Evolutionary conservation across 31 red algal genomes (phyloP).

Genomic region (Porphyra umbilicalis): DNA sequence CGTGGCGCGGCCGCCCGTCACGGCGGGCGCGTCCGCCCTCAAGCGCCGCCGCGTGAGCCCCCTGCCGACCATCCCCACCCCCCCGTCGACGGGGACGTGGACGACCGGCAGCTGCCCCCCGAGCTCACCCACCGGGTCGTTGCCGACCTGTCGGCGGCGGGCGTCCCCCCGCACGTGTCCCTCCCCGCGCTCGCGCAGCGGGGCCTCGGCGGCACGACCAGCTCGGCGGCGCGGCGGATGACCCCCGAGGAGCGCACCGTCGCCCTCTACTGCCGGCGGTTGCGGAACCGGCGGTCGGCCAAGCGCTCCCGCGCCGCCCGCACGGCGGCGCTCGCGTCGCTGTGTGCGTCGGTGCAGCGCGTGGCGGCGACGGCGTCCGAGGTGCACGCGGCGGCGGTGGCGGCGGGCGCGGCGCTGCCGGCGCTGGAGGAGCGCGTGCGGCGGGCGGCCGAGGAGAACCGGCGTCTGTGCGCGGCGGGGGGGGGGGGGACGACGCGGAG

Average conservation of each 20-base stretch:
- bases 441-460: neutral
- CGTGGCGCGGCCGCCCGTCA: neutral
- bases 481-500: neutral
- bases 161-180: neutral
- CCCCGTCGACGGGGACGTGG: neutral
- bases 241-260: conserved; percentile 70
- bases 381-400: neutral
- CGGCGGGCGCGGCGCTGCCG: neutral
- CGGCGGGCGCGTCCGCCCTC: neutral
- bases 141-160: neutral
- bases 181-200: conserved; percentile 9
- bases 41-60: neutral
- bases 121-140: neutral
- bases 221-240: conserved; percentile 66
- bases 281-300: conserved; percentile 75
- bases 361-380: neutral
- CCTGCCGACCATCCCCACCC: neutral
- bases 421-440: neutral
- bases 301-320: conserved; percentile 54
- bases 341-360: neutral
- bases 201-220: conserved; percentile 67
- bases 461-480: neutral
- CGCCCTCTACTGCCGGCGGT: conserved; percentile 64
- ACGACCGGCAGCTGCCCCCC: neutral
- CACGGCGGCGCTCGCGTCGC: conserved; percentile 15